Conservation (phyloP, 75 land plant species). For the Azolla pinnata region DNA sequence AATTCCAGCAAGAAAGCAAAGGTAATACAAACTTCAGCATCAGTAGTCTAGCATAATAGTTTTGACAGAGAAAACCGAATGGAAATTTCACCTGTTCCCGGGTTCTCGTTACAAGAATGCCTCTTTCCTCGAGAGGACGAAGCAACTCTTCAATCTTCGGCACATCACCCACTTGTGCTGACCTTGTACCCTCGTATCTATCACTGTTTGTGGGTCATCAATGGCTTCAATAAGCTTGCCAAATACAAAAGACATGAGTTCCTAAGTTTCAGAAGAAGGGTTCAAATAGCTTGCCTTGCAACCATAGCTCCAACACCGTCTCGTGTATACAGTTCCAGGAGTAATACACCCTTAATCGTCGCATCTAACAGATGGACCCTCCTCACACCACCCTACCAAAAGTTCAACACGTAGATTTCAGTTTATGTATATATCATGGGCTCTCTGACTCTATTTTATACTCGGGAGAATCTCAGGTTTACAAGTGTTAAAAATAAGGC, state of each 20-base stretch:
- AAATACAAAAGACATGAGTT: no score
- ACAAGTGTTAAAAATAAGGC: no score
- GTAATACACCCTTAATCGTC: slow-evolving; percentile 62
- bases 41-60: no score
- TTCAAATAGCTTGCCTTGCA: slow-evolving; percentile 63
- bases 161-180: slow-evolving; percentile 52
- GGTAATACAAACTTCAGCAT: background rate
- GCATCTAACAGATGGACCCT: slow-evolving; percentile 93
- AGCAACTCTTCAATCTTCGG: slow-evolving; percentile 56
- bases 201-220: slow-evolving; percentile 64
- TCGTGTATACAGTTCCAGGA: slow-evolving; percentile 82
- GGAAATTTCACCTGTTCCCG: slow-evolving; percentile 51
- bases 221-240: no score
- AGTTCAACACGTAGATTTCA: background rate
- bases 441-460: no score
- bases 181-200: slow-evolving; percentile 82
- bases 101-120: slow-evolving; percentile 54
- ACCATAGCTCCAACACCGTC: slow-evolving; percentile 99
- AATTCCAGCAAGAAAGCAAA: background rate
- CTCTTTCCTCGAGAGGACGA: slow-evolving; percentile 73
- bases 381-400: slow-evolving; percentile 75
- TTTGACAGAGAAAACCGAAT: no score
- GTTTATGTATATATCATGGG: no score
- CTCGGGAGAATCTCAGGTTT: no score
- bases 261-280: no score